These are phyloP conservation scores for Rutstroemia sp. DNA, from an alignment of 2,329 filamentous ascomycete genomes.

Conservation along the genomic window DNA sequence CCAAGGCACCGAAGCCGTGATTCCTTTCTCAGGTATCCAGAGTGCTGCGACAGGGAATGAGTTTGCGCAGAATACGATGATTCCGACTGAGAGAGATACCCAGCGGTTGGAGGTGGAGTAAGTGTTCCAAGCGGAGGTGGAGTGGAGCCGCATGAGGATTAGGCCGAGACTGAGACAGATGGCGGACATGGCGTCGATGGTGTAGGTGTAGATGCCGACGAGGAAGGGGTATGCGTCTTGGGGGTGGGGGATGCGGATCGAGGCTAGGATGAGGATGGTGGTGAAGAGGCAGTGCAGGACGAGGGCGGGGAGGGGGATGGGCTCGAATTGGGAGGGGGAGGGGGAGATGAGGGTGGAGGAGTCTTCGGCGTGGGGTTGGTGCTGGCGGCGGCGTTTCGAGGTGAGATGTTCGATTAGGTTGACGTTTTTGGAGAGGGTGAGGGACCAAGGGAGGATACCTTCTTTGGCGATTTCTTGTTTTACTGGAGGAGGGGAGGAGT, in stretches of 20 bases:
- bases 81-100: background rate
- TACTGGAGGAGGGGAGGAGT: slow-evolving; percentile 26
- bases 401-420: slow-evolving; percentile 25
- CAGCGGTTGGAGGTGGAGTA: background rate
- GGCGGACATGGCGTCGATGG: slow-evolving; percentile 30
- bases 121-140: background rate
- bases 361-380: no score
- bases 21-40: background rate
- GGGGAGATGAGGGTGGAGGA: background rate
- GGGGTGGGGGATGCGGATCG: background rate
- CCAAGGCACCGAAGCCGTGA: slow-evolving; percentile 1
- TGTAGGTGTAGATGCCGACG: slow-evolving; percentile 32
- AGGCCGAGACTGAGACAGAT: slow-evolving; percentile 13
- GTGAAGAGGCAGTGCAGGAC: slow-evolving; percentile 13
- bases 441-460: slow-evolving; percentile 38
- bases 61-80: slow-evolving; percentile 5
- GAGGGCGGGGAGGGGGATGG: slow-evolving; percentile 18
- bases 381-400: slow-evolving; percentile 23
- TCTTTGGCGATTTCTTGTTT: slow-evolving; percentile 56
- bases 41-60: background rate
- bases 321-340: background rate
- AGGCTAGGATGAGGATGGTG: slow-evolving; percentile 12
- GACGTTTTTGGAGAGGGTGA: slow-evolving; percentile 38
- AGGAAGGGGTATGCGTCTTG: slow-evolving; percentile 8
- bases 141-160: background rate